Evolutionary conservation across 2,329 filamentous ascomycete genomes (phyloP), one percentile per base, ranked within the genome.

Genomic region (Fusarium armeniacum): DNA sequence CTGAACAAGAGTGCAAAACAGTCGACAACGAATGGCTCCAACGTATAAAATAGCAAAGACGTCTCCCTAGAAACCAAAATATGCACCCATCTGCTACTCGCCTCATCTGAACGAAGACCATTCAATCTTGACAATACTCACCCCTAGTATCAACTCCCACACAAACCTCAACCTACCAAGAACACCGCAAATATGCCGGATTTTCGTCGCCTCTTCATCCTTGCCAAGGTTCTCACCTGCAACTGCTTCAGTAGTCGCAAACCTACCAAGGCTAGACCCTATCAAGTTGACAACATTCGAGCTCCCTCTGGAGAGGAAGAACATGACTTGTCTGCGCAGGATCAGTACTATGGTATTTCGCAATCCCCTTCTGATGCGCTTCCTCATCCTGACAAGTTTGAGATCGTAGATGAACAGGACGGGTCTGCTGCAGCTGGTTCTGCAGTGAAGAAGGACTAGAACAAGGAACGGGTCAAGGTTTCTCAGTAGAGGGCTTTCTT

Each of bases 151-250:
- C 16, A 45, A 28, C 18, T 4, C 13, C 2, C 5, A 28, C 41
- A 4, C 6, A 5, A 2, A 16, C 22, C 44, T 3, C 24, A 26
- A 49, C 15, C 12, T 11, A 13, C 11, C 22, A n/a, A 15, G 12
- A 45, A 32, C 6, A 22, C 8, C 36, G 5, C 15, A 26, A 47
- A 24, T 2, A 72, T 72, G 69, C 69, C 69, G 6, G 62, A 72
- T 38, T 72, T 72, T 9, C 69, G 69, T 11, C 58, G n/a, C 0
- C 33, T 72, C 7, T 60, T 72, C 32, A 38, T 36, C n/a, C 22
- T 65, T 15, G 26, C 43, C 8, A 60, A 52, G 35, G 22, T 44
- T 11, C 16, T 65, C 12, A 65, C 61, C 36, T 65, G 61, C 10
- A 33, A 47, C 32, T 65, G 62, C 26, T 41, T 28, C 24, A 20